A percentile compares a stretch with the other conserved stretches of the same genome.
phyloP scores from a whole-genome alignment of 2,329 filamentous ascomycete species.

The Trichophyton equinum region DNA sequence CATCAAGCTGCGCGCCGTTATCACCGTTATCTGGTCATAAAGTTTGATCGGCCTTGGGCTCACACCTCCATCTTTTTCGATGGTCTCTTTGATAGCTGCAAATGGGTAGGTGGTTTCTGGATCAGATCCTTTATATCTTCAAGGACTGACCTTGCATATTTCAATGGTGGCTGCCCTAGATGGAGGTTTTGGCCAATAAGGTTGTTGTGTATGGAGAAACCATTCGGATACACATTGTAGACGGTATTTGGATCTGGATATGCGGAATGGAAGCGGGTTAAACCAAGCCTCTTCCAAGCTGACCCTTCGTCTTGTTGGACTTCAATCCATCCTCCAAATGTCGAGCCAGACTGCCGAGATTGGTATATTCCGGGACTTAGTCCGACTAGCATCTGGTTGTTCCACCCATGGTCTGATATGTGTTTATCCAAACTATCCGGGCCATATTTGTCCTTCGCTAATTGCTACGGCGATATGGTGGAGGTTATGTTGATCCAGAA shows the following conservation, averaged over 20 bases:
- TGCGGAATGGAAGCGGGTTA: constrained; percentile 1
- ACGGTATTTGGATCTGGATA: too few relatives aligned
- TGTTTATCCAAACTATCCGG: neutral
- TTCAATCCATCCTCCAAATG: neutral
- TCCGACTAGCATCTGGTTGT: neutral
- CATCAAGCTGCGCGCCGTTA: too few relatives aligned
- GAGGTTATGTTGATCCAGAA: neutral
- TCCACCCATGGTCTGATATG: neutral
- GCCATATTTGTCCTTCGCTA: neutral
- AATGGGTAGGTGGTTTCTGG: neutral
- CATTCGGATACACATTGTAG: too few relatives aligned
- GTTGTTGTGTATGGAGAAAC: neutral
- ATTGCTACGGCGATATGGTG: neutral
- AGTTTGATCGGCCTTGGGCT: neutral
- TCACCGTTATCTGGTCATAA: neutral
- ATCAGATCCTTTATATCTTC: neutral
- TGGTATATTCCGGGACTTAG: neutral
- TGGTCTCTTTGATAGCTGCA: neutral
- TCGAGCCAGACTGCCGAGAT: neutral
- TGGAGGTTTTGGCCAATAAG: neutral
- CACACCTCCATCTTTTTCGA: neutral
- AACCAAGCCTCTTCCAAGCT: neutral
- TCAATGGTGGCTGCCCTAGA: neutral
- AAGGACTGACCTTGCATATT: neutral
- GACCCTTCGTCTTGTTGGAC: neutral